These are phyloP conservation scores for Anisodus tanguticus DNA, from an alignment of 257 asterid genomes.

Conservation along the genomic window DNA sequence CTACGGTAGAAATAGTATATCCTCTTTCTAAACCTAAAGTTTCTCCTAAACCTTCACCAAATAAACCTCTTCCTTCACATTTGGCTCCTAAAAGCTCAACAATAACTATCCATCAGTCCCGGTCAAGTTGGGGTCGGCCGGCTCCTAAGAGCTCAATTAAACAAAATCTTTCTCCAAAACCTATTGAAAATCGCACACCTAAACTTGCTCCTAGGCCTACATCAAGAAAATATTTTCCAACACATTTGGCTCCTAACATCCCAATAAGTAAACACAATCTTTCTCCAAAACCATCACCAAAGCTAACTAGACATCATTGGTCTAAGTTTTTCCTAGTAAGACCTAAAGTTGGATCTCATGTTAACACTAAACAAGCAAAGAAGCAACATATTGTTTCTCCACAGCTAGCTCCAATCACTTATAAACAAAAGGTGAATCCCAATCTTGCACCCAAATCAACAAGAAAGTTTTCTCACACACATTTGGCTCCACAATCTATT, in stretches of 20 bases:
- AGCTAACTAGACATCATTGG: not conserved
- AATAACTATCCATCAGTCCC: not conserved
- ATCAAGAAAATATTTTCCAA: not conserved
- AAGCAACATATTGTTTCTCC: not conserved
- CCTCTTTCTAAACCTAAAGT: constrained; percentile 14
- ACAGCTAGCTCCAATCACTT: not conserved
- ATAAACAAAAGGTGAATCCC: not conserved
- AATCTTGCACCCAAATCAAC: not conserved
- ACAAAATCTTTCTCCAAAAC: not conserved
- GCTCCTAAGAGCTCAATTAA: not conserved
- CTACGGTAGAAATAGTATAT: not conserved
- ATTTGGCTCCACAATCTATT: not conserved
- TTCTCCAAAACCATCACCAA: constrained; percentile 9
- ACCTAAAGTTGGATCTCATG: not conserved
- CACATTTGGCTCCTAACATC: not conserved
- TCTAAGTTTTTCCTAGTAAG: not conserved
- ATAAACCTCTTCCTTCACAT: not conserved
- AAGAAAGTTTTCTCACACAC: not conserved
- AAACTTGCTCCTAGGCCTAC: not conserved
- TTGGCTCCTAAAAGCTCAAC: constrained; percentile 16
- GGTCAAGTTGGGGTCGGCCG: not conserved
- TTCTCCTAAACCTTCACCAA: not conserved
- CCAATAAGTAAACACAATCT: not conserved
- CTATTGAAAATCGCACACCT: not conserved
- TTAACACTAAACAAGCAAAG: too few relatives aligned